These are phyloP conservation scores for Petasospora fabianii DNA, from an alignment of 1,139 yeast genomes.

Conservation along the genomic window DNA sequence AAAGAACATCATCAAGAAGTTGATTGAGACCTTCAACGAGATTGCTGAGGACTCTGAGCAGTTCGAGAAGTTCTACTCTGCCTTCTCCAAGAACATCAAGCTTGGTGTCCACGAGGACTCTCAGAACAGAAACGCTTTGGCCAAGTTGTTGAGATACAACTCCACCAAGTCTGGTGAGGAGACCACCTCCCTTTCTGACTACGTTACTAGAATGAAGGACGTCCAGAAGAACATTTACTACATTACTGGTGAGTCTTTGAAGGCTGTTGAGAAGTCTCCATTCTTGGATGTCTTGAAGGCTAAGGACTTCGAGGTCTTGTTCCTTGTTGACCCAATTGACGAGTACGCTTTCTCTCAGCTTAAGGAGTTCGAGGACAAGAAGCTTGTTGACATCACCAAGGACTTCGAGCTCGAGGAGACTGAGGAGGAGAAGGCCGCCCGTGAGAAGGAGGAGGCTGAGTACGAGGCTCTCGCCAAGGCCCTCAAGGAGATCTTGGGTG, in stretches of 20 bases:
- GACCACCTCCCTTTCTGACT: constrained; percentile 90
- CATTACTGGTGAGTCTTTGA: constrained; percentile 98
- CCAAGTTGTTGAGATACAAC: constrained; percentile 95
- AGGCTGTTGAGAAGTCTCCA: constrained; percentile 98
- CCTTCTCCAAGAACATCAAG: constrained; percentile 97
- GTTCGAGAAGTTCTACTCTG: constrained; percentile 97
- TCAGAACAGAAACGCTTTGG: constrained; percentile 93
- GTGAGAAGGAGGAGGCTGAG: constrained; percentile 91
- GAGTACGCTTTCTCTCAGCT: constrained; percentile 99
- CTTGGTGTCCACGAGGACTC: constrained; percentile 99
- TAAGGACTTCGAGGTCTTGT: constrained; percentile 96
- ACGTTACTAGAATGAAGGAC: constrained; percentile 99
- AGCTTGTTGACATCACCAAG: constrained; percentile 97
- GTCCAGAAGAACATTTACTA: constrained; percentile 99
- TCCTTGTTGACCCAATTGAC: constrained; percentile 98
- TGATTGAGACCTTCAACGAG: constrained; percentile 98
- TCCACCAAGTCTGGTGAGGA: constrained; percentile 95
- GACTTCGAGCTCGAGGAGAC: constrained; percentile 99
- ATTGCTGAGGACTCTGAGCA: constrained; percentile 98
- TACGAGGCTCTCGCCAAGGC: constrained; percentile 93
- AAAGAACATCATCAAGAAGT: constrained; percentile 98
- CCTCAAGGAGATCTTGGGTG: constrained; percentile 95
- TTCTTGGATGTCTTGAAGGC: constrained; percentile 98
- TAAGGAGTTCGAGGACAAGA: constrained; percentile 99
- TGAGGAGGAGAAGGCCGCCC: constrained; percentile 91